Base-by-base conservation (phyloP, 2,329 filamentous ascomycete species). In the Monilinia aucupariae region DNA sequence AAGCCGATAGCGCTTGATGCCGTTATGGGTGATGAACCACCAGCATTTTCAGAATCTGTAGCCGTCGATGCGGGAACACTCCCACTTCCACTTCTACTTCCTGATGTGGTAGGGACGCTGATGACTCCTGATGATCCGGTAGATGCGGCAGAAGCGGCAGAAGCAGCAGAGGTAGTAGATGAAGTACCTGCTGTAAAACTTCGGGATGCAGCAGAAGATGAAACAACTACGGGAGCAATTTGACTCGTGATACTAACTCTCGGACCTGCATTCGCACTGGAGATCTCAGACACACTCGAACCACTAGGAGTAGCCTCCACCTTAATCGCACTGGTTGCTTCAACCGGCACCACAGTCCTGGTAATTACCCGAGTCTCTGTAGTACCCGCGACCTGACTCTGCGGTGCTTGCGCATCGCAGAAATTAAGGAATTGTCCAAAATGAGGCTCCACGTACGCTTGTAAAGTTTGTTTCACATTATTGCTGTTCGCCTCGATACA, bases 351-450 rank as follows among this genome's bases (percentile, higher is more conserved):
- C 12, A 59, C 56, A 3, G 56, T 59, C 13, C 12, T 39, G 1
- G 56, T 59, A 37, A 17, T 10, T 2, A 49, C 32, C 2, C 68
- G 63, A 4, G 51, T 65, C 10, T 39, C 59, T 5, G 63, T 66
- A 37, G 50, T 66, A 3, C 52, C 56, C n/a, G 63, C 52, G 0
- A 67, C 30, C 12, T 64, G 63, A 12, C 65, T 52, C 32, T 67
- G 60, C 2, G 66, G 47, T 1, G 47, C n/a, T 27, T 67, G 64
- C 8, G 65, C 59, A 20, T n/a, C 53, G 55, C 71, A 73, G 62
- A 70, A 73, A 25, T 62, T 32, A 22, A 73, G 39, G 62, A 71
- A 73, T 3, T 56, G 68, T 27, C 7, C 59, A n/a, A 71, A 72
- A 59, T 68, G 30, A 4, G 70, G 68, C 5, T 61, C 52, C 3